Evolutionary conservation across 768 basidiomycete species (phyloP), one percentile per base, ranked within the genome.

Genomic region (Rhodosporidiobolus odoratus): DNA sequence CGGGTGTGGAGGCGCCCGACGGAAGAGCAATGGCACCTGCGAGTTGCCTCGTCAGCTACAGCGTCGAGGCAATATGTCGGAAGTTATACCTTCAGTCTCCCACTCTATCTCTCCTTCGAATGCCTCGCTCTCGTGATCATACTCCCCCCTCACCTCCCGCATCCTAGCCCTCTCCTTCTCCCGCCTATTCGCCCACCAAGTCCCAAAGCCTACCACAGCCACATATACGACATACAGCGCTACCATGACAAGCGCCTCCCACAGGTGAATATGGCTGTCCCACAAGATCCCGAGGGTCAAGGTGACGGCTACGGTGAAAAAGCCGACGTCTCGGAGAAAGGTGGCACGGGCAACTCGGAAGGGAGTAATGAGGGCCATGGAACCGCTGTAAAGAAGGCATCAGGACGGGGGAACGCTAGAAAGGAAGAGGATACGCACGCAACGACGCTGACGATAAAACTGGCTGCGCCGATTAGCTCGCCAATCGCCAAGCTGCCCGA

Each of bases 321-420:
- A 98, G 9, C 90, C 88, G 40, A 95, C 90, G 79, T 99, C 96
- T 47, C 96, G 88, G 17, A 97, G 80, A 81, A 98, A 99, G 0
- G 90, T 88, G 25, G 83, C 82, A 0, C 83, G 86, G 41, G 88
- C 83, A 37, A 98, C 92, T 74, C 86, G 85, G 81, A 99, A 99
- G 0, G 95, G 94, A 67, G 89, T 90, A 80, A 98, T 92, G 79
- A 98, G 87, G 75, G 91, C 93, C 88, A 99, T 95, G n/a, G 90
- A 89, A 13, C 96, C 96, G 19, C 73, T 74, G 58, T 35, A 12
- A 16, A 2, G 23, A 13, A 53, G 52, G 12, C 12, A 34, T 30
- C 30, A 53, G 66, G 13, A 23, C 1, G 27, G 53, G 27, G 38
- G n/a, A 16, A 35, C n/a, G 43, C 12, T n/a, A n/a, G n/a, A n/a